Evolutionary conservation across 2,329 filamentous ascomycete species (phyloP).

Genomic region (Sporothrix brunneoviolacea): DNA sequence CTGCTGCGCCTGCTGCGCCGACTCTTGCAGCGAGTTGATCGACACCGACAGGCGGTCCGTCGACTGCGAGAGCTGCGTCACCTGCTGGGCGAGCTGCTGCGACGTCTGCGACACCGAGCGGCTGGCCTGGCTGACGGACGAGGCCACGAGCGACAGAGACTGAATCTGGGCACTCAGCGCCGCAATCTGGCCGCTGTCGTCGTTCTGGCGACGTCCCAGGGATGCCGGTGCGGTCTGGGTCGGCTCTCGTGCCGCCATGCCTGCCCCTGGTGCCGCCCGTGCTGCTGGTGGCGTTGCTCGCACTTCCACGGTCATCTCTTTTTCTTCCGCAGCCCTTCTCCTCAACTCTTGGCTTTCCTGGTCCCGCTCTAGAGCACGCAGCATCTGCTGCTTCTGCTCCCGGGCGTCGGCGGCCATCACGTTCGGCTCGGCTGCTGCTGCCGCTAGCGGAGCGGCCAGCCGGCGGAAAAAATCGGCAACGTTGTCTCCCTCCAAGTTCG

Average conservation of each 20-base stretch:
- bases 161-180: conserved; percentile 24
- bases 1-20: conserved; percentile 22
- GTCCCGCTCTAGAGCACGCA: conserved; percentile 6
- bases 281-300: too few species aligned
- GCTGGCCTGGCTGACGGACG: conserved; percentile 23
- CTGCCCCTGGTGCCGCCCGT: too few species aligned
- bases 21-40: conserved; percentile 20
- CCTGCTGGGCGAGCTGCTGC: conserved; percentile 26
- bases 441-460: background rate
- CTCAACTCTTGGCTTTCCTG: conserved; percentile 1
- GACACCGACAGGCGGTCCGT: conserved; percentile 27
- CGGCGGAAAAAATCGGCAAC: background rate
- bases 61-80: conserved; percentile 25
- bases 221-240: conserved; percentile 6
- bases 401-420: conserved; percentile 13
- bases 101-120: conserved; percentile 27
- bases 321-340: background rate
- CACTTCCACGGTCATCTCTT: background rate
- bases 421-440: background rate
- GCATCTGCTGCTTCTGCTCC: conserved; percentile 8
- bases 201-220: conserved; percentile 20
- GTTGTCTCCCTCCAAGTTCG: background rate
- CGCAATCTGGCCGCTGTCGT: conserved; percentile 21
- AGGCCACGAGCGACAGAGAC: conserved; percentile 26
- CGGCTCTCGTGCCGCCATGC: background rate